Evolutionary conservation across 2,329 filamentous ascomycete genomes (phyloP), one percentile per base, ranked within the genome.

Genomic region (Orbilia brochopaga): DNA sequence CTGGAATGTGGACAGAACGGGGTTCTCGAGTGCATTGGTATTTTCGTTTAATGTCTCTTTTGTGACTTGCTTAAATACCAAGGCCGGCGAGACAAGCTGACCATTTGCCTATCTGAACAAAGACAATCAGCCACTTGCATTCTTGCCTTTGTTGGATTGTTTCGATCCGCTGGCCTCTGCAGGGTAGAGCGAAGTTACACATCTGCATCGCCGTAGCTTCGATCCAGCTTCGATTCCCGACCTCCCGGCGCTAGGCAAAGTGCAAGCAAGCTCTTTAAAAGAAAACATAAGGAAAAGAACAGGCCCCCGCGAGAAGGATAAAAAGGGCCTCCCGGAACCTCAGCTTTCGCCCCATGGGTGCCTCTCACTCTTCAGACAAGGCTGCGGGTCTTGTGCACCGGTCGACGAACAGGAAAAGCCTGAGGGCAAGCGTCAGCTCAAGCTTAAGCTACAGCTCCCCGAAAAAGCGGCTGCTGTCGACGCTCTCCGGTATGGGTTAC

Each of bases 401-500:
- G n/a, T n/a, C n/a, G n/a, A n/a, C n/a, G n/a, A n/a, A n/a, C n/a
- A 30, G 21, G 17, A 8, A 53, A 15, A 2, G 21, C 15, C 7
- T 15, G 21, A 32, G 50, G 30, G n/a, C 15, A 23, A n/a, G 11
- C 19, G 21, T 6, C 19, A 19, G 19, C n/a, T n/a, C 15, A 48
- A 48, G 19, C 11, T 27, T 44, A 62, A 17, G 32, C 30, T 30
- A 53, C 35, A 66, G 19, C 17, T 57, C 23, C 23, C 52, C 58
- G 58, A 52, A 21, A 27, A 24, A 32, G n/a, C 27, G 27, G 27
- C 8, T 32, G 27, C 27, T 32, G 27, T 32, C 27, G 27, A 32
- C 27, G 27, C 30, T 42, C 13, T n/a, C 32, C 50, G 65, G 37
- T 6, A 72, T 72, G 67, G 67, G 67, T 21, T 72, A 72, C 60